Base-by-base conservation (phyloP, 148 eudicot genomes). In the Mesembryanthemum crystallinum region DNA sequence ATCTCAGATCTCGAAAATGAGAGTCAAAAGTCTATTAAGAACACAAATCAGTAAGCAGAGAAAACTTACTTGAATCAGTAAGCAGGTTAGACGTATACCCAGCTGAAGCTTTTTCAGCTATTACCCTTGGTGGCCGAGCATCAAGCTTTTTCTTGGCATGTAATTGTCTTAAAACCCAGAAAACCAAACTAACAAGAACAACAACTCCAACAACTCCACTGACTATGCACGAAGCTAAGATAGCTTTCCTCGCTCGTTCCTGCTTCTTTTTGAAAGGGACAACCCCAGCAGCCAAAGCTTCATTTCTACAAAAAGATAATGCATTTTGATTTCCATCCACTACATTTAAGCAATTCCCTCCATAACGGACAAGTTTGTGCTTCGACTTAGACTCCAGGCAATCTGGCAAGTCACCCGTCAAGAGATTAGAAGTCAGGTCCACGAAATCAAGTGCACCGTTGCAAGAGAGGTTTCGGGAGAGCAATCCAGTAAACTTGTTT, bases 221-320 rank as follows among this genome's bases (percentile, higher is more conserved):
- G 35, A 69, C 77, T 20, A 89, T 86, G 77, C 88, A 85, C 12
- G 86, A 57, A 29, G 78, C 88, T 64, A 89, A 78, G 60, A 82
- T 81, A 11, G 74, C 70, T 82, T 84, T 83, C 20, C 83, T 82
- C 55, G 55, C 62, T 57, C 71, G 76, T 8, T 79, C 81, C 25
- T 49, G 57, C 75, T 85, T 85, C 79, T 77, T 76, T 25, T 29
- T 77, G 52, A 76, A 82, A 69, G 92, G 90, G 58, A 89, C 61
- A 30, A 95, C 75, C 58, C 97, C 97, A 37, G 87, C 98, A 64
- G 98, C 98, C 78, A 95, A 81, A 72, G 98, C 98, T 83, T 84
- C 90, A 79, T 88, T 92, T 79, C 82, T 84, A 77, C 98, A 95
- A 71, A 74, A 88, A 15, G 91, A 81, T 71, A 86, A 59, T 21